Evolutionary conservation across 371 early-diverging fungal genomes (phyloP).

Genomic region (Haplosporangium sp.): DNA sequence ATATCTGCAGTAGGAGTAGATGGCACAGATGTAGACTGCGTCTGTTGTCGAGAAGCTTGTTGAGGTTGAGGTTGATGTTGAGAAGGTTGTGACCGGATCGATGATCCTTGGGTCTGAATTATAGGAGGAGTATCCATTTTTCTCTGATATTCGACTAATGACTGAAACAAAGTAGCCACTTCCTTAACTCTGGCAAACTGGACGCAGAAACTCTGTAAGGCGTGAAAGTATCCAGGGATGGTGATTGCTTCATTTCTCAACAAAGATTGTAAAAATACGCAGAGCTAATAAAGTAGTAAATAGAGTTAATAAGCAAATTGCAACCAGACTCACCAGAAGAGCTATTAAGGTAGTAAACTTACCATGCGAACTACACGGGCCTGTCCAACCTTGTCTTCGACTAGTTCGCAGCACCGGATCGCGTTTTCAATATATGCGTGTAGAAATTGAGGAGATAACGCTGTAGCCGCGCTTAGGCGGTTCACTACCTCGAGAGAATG

Average conservation of each 20-base stretch:
- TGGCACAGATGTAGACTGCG: constrained; percentile 29
- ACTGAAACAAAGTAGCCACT: constrained; percentile 61
- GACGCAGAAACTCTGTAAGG: constrained; percentile 78
- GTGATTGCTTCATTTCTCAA: constrained; percentile 66
- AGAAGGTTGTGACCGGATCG: constrained; percentile 10
- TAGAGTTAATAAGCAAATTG: not conserved
- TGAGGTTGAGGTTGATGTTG: constrained; percentile 17
- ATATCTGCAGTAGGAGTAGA: constrained; percentile 29
- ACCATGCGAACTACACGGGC: constrained; percentile 78
- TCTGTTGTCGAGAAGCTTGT: constrained; percentile 6
- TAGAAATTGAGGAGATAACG: constrained; percentile 67
- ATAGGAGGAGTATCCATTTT: constrained; percentile 39
- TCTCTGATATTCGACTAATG: constrained; percentile 54
- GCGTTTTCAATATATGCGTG: constrained; percentile 74
- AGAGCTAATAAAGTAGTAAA: constrained; percentile 61
- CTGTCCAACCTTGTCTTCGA: constrained; percentile 66
- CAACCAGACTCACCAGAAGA: not conserved
- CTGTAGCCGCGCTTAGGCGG: constrained; percentile 59
- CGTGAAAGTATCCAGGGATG: constrained; percentile 70
- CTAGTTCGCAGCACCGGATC: constrained; percentile 72
- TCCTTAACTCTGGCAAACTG: constrained; percentile 68
- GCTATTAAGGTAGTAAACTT: constrained; percentile 21
- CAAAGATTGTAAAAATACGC: constrained; percentile 77
- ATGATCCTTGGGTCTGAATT: constrained; percentile 12
- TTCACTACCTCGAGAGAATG: constrained; percentile 76